A percentile compares a stretch with the other conserved stretches of the same genome.
These are phyloP conservation scores for Thozetella sp. DNA, from an alignment of 495 filamentous ascomycete genomes.

Conservation along the genomic window DNA sequence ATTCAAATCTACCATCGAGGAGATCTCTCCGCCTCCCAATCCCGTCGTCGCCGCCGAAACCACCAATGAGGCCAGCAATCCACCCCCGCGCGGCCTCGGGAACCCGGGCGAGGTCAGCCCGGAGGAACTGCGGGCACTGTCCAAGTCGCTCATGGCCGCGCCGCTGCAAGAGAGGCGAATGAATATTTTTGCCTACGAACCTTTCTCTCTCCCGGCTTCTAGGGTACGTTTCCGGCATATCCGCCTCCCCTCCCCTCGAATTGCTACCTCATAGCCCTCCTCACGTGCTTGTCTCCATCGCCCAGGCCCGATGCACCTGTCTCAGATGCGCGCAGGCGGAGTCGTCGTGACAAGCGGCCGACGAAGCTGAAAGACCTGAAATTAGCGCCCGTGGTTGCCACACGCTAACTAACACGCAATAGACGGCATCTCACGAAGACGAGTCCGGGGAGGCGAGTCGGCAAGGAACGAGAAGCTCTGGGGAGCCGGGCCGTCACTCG, in stretches of 20 bases:
- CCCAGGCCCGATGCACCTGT: too few species aligned
- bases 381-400: too few species aligned
- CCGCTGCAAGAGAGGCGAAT: conserved; percentile 80
- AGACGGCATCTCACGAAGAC: conserved; percentile 48
- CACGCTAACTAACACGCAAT: conserved; percentile 12
- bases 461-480: conserved; percentile 31
- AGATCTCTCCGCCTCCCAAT: too few species aligned
- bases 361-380: too few species aligned
- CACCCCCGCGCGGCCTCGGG: conserved; percentile 10
- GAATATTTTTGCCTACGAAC: conserved; percentile 83
- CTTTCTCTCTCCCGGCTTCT: conserved; percentile 83
- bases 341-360: too few species aligned
- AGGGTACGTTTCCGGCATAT: conserved; percentile 60
- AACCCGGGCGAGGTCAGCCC: conserved; percentile 43
- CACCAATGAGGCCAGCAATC: conserved; percentile 17
- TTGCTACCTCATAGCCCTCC: background rate
- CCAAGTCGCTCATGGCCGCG: conserved; percentile 69
- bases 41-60: too few species aligned
- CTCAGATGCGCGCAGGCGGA: too few species aligned
- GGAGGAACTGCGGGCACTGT: conserved; percentile 71
- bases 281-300: conserved; percentile 7
- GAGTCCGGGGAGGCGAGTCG: conserved; percentile 32
- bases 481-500: conserved; percentile 33
- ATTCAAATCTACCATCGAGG: conserved; percentile 75
- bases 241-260: background rate